Conservation (phyloP, 2,329 filamentous ascomycete genomes). For the Microcyclosporella mali region DNA sequence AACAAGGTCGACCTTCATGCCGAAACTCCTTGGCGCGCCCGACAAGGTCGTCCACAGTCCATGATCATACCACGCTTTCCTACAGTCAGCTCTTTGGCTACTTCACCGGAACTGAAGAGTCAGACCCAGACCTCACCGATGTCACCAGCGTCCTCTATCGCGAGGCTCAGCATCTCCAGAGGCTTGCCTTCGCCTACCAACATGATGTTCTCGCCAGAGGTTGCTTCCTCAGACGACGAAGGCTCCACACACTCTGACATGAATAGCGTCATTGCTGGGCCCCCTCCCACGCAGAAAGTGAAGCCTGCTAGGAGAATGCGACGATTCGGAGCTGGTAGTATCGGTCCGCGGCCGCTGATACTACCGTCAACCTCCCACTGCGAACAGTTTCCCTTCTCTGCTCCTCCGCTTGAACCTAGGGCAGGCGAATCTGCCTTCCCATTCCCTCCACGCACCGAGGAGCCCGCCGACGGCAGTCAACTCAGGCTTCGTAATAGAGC, state of each 20-base stretch:
- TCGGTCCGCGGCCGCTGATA: slow-evolving; percentile 31
- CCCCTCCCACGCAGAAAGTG: slow-evolving; percentile 5
- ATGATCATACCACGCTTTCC: slow-evolving; percentile 31
- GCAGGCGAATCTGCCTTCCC: slow-evolving; percentile 10
- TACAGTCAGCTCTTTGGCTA: slow-evolving; percentile 26
- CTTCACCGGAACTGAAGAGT: slow-evolving; percentile 21
- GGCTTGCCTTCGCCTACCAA: slow-evolving; percentile 13
- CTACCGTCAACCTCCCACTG: slow-evolving; percentile 29
- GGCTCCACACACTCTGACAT: slow-evolving; percentile 9
- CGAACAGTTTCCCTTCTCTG: slow-evolving; percentile 22
- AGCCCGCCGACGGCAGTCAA: background rate
- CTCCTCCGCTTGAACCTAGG: slow-evolving; percentile 22
- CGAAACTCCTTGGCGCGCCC: slow-evolving; percentile 21
- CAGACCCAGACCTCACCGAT: slow-evolving; percentile 11
- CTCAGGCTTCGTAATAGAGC: background rate
- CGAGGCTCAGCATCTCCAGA: slow-evolving; percentile 5
- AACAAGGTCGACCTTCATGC: slow-evolving; percentile 32
- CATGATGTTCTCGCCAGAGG: slow-evolving; percentile 15
- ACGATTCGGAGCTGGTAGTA: slow-evolving; percentile 31
- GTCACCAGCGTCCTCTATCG: slow-evolving; percentile 7
- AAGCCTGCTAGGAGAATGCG: slow-evolving; percentile 30
- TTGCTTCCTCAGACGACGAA: slow-evolving; percentile 12
- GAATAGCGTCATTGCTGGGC: background rate
- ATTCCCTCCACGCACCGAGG: background rate
- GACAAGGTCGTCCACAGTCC: slow-evolving; percentile 29